Percentiles rank a stretch among this genome's conserved stretches.
Conservation (phyloP, 2,329 filamentous ascomycete species). For the Arthrobotrys megalospora region DNA sequence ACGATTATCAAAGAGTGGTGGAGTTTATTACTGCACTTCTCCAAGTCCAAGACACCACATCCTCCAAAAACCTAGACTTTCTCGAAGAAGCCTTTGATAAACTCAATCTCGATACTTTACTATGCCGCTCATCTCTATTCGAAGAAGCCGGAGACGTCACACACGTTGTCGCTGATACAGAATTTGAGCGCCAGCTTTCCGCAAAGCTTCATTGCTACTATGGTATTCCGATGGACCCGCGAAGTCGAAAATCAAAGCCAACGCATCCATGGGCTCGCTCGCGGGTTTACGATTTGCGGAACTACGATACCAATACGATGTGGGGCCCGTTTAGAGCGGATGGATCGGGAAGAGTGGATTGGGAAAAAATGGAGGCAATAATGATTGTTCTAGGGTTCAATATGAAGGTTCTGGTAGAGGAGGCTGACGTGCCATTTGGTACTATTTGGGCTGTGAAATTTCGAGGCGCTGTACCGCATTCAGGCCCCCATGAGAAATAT, state of each 20-base stretch:
- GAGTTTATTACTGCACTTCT: slow-evolving; percentile 70
- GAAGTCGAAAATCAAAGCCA: slow-evolving; percentile 60
- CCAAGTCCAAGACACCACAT: slow-evolving; percentile 66
- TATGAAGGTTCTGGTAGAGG: slow-evolving; percentile 70
- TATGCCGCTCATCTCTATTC: slow-evolving; percentile 77
- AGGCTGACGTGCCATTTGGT: slow-evolving; percentile 69
- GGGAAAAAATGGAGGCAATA: slow-evolving; percentile 84
- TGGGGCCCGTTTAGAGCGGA: slow-evolving; percentile 83
- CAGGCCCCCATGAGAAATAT: slow-evolving; percentile 13
- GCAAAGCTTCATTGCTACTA: slow-evolving; percentile 80
- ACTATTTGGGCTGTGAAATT: slow-evolving; percentile 74
- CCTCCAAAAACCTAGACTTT: slow-evolving; percentile 71
- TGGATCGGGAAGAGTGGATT: slow-evolving; percentile 76
- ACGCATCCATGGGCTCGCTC: slow-evolving; percentile 76
- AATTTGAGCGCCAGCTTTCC: slow-evolving; percentile 74
- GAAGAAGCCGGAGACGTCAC: slow-evolving; percentile 71
- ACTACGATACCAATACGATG: slow-evolving; percentile 74
- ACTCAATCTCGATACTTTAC: slow-evolving; percentile 74
- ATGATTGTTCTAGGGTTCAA: slow-evolving; percentile 79
- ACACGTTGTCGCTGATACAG: slow-evolving; percentile 67
- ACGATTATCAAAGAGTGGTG: slow-evolving; percentile 71
- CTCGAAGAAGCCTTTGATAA: slow-evolving; percentile 70
- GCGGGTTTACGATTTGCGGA: slow-evolving; percentile 80
- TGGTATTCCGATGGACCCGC: slow-evolving; percentile 73
- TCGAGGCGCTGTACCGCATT: slow-evolving; percentile 68